Conservation (phyloP, 2,329 filamentous ascomycete genomes). For the Microdochium nivale region DNA sequence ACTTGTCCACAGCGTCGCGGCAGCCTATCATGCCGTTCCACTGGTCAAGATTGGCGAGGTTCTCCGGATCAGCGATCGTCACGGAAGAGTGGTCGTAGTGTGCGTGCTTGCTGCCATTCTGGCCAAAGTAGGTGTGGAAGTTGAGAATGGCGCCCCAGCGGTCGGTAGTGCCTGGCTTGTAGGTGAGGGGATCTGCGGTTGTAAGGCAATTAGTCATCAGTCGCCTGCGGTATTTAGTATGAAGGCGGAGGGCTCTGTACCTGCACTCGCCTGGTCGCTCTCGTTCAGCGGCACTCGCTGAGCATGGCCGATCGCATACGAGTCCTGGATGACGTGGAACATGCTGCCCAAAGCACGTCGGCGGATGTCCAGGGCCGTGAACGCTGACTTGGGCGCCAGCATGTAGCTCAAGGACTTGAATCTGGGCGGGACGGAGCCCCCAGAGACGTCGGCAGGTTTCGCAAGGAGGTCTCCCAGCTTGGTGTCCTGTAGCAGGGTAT, state of each 20-base stretch:
- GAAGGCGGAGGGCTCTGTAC: neutral
- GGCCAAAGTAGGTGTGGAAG: neutral
- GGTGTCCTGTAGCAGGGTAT: neutral
- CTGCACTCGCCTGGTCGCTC: neutral
- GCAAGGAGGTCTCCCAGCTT: neutral
- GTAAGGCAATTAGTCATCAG: neutral
- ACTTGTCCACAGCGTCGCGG: neutral
- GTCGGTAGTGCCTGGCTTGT: neutral
- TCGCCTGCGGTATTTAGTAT: neutral
- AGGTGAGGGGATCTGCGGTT: neutral
- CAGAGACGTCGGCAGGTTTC: neutral
- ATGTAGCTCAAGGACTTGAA: neutral
- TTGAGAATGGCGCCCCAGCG: neutral
- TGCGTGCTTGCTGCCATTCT: neutral
- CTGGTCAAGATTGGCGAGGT: neutral
- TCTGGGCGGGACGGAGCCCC: neutral
- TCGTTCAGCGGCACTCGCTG: conserved; percentile 2
- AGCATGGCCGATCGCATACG: conserved; percentile 7
- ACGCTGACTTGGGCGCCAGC: conserved; percentile 1
- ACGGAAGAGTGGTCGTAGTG: neutral
- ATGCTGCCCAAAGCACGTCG: conserved; percentile 5
- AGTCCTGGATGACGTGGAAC: conserved; percentile 8
- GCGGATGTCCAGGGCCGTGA: neutral
- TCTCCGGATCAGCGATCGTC: neutral
- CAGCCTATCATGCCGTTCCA: neutral